These are phyloP conservation scores for Hypoxylon cercidicola DNA, from an alignment of 495 filamentous ascomycete genomes.

Conservation along the genomic window DNA sequence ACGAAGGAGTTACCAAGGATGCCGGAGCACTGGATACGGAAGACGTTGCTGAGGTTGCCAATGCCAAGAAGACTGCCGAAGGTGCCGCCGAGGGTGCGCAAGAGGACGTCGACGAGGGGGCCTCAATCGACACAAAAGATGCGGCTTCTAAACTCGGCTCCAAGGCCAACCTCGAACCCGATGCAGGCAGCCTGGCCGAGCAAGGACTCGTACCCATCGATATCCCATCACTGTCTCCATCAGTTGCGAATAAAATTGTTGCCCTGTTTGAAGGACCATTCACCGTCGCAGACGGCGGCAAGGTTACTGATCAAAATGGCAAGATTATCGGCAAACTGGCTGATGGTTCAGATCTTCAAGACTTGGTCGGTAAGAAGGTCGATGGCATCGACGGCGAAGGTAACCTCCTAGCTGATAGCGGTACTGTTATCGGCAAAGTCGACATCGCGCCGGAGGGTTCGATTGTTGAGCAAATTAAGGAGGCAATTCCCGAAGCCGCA, in stretches of 20 bases:
- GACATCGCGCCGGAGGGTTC: slow-evolving; percentile 77
- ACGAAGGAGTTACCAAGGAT: slow-evolving; percentile 38
- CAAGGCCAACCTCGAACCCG: slow-evolving; percentile 54
- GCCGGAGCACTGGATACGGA: slow-evolving; percentile 12
- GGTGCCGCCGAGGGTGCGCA: slow-evolving; percentile 32
- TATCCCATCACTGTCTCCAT: slow-evolving; percentile 40
- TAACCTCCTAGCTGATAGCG: slow-evolving; percentile 81
- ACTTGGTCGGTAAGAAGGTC: slow-evolving; percentile 74
- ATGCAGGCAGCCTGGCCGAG: slow-evolving; percentile 56
- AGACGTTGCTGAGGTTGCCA: slow-evolving; percentile 10
- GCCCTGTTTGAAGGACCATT: slow-evolving; percentile 50
- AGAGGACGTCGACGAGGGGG: slow-evolving; percentile 51
- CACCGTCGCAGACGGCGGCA: slow-evolving; percentile 69
- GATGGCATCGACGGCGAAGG: slow-evolving; percentile 87
- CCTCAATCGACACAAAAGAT: slow-evolving; percentile 49
- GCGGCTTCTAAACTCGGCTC: slow-evolving; percentile 48
- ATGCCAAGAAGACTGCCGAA: slow-evolving; percentile 15
- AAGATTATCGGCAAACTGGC: slow-evolving; percentile 76
- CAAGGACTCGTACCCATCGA: slow-evolving; percentile 41
- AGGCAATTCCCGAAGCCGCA: slow-evolving; percentile 58
- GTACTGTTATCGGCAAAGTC: slow-evolving; percentile 80
- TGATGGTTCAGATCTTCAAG: slow-evolving; percentile 74
- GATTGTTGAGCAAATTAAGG: slow-evolving; percentile 68
- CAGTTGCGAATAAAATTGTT: slow-evolving; percentile 41
- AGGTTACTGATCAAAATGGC: slow-evolving; percentile 74